Percentiles rank a stretch among this genome's conserved stretches.
Conservation (phyloP, 305 asterid species). For the Solanum hybrid region DNA sequence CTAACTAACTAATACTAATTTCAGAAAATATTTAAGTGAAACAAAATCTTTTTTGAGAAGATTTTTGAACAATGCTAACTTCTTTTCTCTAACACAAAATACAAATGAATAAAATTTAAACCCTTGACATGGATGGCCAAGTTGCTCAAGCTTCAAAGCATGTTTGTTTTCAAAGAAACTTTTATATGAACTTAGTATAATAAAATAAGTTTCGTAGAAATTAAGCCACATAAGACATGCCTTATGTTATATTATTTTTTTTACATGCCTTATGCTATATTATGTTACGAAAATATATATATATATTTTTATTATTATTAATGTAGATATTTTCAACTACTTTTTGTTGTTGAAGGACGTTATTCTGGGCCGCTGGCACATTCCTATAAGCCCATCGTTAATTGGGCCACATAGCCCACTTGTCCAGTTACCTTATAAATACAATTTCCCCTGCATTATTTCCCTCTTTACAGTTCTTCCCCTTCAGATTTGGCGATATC, state of each 20-base stretch:
- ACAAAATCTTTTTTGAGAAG: too few species aligned
- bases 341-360: not conserved
- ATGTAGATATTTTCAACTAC: not conserved
- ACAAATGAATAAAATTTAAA: too few species aligned
- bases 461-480: not conserved
- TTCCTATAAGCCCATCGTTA: not conserved
- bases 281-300: not conserved
- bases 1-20: too few species aligned
- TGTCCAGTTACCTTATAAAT: not conserved
- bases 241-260: not conserved
- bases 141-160: too few species aligned
- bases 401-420: not conserved
- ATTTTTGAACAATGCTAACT: too few species aligned
- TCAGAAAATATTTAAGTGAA: too few species aligned
- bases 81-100: too few species aligned
- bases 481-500: not conserved
- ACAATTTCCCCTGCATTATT: not conserved
- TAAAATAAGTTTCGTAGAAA: not conserved
- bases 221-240: not conserved
- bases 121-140: too few species aligned
- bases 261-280: not conserved
- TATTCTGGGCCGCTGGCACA: not conserved
- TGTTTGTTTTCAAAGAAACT: not conserved
- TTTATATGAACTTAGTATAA: not conserved
- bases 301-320: too few species aligned